These are phyloP conservation scores for Trichodelitschia bisporula DNA, from an alignment of 495 filamentous ascomycete species.

Conservation along the genomic window DNA sequence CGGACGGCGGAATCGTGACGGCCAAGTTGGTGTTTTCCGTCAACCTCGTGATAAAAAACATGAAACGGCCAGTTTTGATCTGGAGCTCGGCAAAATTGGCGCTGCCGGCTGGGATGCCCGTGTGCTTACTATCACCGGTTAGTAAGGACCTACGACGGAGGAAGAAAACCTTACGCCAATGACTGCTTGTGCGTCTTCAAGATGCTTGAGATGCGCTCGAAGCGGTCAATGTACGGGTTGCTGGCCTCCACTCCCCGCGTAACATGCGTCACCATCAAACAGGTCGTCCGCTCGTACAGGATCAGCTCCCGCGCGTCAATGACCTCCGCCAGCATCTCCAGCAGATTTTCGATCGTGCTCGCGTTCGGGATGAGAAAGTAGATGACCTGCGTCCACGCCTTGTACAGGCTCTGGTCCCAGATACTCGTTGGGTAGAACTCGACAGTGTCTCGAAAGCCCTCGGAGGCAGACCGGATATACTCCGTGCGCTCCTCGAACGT, in stretches of 20 bases:
- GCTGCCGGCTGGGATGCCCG: conserved; percentile 13
- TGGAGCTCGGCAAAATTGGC: conserved; percentile 40
- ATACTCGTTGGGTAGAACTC: conserved; percentile 75
- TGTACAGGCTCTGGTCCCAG: conserved; percentile 97
- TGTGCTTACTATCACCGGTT: conserved; percentile 12
- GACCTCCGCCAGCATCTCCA: conserved; percentile 48
- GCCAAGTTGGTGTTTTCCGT: conserved; percentile 94
- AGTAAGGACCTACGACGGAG: conserved; percentile 1
- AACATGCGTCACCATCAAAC: conserved; percentile 76
- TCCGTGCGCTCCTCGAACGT: conserved; percentile 58
- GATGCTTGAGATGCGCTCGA: conserved; percentile 86
- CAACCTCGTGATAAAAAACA: conserved; percentile 75
- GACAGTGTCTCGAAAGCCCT: conserved; percentile 34
- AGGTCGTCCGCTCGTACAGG: conserved; percentile 86
- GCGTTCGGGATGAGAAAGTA: conserved; percentile 90
- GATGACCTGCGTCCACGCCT: conserved; percentile 91
- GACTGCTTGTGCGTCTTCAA: conserved; percentile 92
- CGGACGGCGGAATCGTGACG: conserved; percentile 67
- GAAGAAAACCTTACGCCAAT: conserved; percentile 23
- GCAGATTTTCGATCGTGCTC: conserved; percentile 61
- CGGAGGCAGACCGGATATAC: conserved; percentile 49
- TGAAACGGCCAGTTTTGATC: conserved; percentile 50
- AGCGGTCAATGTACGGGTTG: conserved; percentile 78
- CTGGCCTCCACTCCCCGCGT: conserved; percentile 41
- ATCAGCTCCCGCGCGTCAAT: conserved; percentile 87